Percentiles rank a stretch among this genome's conserved stretches.
phyloP scores from a whole-genome alignment of 129 eudicot species.

The Arctium minus region DNA sequence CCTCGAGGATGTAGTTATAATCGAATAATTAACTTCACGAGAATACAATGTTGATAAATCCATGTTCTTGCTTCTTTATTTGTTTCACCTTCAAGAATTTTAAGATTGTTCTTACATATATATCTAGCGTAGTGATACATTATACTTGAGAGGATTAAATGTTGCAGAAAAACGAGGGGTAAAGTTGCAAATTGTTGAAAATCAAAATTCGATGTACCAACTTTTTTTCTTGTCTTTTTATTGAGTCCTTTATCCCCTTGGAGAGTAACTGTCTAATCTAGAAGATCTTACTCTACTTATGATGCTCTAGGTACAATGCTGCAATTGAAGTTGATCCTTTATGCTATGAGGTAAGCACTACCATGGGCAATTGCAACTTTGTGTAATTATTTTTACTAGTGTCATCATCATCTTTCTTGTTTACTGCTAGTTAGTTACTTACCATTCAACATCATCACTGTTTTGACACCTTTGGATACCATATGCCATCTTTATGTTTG shows the following conservation, averaged over 20 bases:
- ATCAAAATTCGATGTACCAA: not conserved
- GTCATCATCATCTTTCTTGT: not conserved
- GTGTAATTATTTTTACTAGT: not conserved
- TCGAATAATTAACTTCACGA: no score
- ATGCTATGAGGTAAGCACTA: slow-evolving; percentile 91
- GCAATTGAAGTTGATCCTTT: slow-evolving; percentile 89
- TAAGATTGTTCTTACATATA: no score
- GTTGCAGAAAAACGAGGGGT: not conserved
- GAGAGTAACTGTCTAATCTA: not conserved
- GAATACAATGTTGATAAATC: no score
- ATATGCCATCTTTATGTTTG: no score
- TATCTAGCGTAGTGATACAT: no score
- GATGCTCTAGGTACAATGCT: slow-evolving; percentile 73
- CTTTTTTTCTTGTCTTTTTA: not conserved
- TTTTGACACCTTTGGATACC: not conserved
- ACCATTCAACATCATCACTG: not conserved
- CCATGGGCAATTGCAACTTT: no score
- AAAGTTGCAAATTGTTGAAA: not conserved
- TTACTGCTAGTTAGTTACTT: not conserved
- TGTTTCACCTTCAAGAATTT: no score
- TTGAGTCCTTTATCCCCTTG: not conserved
- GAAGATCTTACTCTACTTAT: slow-evolving; percentile 1
- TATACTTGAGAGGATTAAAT: not conserved
- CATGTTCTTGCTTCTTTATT: no score
- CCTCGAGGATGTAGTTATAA: no score